phyloP scores from a whole-genome alignment of 2,329 filamentous ascomycete species.

The Alternaria consortialis region DNA sequence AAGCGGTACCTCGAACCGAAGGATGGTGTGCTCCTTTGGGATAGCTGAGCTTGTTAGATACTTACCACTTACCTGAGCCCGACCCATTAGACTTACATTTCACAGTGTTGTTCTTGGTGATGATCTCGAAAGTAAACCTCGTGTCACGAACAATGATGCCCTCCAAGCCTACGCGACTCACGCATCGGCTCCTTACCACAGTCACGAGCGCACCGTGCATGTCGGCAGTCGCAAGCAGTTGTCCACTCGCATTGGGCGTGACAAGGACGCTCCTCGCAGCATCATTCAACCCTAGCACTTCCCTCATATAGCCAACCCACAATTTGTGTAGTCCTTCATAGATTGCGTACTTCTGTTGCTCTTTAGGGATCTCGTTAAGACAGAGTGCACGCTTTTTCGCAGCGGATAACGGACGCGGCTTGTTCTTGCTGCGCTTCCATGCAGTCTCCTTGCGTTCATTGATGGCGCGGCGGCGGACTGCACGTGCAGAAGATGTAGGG shows the following conservation, averaged over 20 bases:
- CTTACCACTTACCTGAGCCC: slow-evolving; percentile 21
- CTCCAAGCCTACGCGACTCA: slow-evolving; percentile 79
- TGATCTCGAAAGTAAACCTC: slow-evolving; percentile 83
- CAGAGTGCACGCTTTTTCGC: slow-evolving; percentile 77
- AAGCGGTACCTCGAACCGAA: slow-evolving; percentile 75
- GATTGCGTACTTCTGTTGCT: slow-evolving; percentile 74
- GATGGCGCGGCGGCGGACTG: slow-evolving; percentile 62
- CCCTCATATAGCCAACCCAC: slow-evolving; percentile 86
- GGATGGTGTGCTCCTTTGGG: slow-evolving; percentile 90
- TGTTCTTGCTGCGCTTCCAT: slow-evolving; percentile 54
- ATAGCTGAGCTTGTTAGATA: slow-evolving; percentile 60
- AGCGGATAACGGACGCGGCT: slow-evolving; percentile 77
- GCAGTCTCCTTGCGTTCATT: slow-evolving; percentile 49
- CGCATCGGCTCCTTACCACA: slow-evolving; percentile 83
- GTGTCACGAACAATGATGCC: slow-evolving; percentile 92
- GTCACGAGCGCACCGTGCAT: slow-evolving; percentile 87
- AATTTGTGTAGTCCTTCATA: slow-evolving; percentile 80
- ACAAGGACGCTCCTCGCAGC: slow-evolving; percentile 56
- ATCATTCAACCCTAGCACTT: slow-evolving; percentile 72
- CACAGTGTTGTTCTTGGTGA: slow-evolving; percentile 74
- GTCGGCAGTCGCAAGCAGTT: slow-evolving; percentile 84
- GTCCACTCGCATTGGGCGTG: slow-evolving; percentile 67
- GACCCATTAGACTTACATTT: slow-evolving; percentile 63
- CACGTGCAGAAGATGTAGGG: slow-evolving; percentile 62
- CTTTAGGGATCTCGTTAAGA: slow-evolving; percentile 76